Percentiles rank a stretch among this genome's conserved stretches.
Conservation (phyloP, 2,329 filamentous ascomycete species). For the Alternaria conjuncta region DNA sequence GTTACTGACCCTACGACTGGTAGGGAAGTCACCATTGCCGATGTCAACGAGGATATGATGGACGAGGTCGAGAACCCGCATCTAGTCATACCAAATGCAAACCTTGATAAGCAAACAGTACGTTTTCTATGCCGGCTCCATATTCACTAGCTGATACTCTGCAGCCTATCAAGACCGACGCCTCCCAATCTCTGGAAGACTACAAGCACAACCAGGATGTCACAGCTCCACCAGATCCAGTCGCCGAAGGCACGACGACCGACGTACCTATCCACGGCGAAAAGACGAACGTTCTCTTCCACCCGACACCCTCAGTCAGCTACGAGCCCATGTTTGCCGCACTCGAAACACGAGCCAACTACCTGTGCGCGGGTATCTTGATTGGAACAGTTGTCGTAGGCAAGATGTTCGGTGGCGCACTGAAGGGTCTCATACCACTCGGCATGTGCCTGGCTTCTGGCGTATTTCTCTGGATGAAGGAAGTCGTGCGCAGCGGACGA, state of each 20-base stretch:
- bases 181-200: conserved; percentile 74
- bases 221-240: conserved; percentile 86
- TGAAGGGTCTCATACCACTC: conserved; percentile 78
- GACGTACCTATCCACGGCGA: conserved; percentile 96
- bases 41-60: conserved; percentile 74
- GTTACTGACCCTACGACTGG: conserved; percentile 92
- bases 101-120: conserved; percentile 75
- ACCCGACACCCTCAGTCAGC: conserved; percentile 87
- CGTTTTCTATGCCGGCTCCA: conserved; percentile 20
- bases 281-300: conserved; percentile 95
- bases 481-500: conserved; percentile 80
- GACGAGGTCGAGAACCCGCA: conserved; percentile 74
- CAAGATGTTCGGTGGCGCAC: conserved; percentile 76
- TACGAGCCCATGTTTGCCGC: conserved; percentile 86
- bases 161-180: conserved; percentile 69
- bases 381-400: conserved; percentile 77
- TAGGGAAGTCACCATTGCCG: conserved; percentile 82
- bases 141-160: conserved; percentile 13
- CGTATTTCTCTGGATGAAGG: conserved; percentile 88
- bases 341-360: conserved; percentile 76
- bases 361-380: conserved; percentile 74
- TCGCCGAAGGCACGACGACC: conserved; percentile 80
- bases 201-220: conserved; percentile 88
- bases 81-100: conserved; percentile 87
- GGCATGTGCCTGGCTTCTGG: conserved; percentile 74